phyloP scores from a whole-genome alignment of 345 rosid species.

The Brassica cretica region DNA sequence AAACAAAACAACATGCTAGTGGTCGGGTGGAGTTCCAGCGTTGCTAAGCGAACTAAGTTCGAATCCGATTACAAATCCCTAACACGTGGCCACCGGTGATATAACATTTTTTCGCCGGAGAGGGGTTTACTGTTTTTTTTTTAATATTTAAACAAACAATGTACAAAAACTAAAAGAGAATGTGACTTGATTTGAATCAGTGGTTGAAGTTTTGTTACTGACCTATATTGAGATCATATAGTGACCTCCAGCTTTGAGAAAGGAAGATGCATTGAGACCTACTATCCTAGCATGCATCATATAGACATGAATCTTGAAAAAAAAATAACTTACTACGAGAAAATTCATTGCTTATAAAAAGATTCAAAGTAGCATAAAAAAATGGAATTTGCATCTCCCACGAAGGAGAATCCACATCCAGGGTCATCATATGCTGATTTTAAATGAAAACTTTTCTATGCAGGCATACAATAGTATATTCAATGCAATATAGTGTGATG shows the following conservation, averaged over 20 bases:
- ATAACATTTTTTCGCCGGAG: too few species aligned
- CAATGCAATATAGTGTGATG: not conserved
- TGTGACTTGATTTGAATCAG: not conserved
- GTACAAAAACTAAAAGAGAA: not conserved
- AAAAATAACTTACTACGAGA: not conserved
- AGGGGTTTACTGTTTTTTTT: too few species aligned
- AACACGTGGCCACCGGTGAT: too few species aligned
- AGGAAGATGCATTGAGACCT: constrained; percentile 76
- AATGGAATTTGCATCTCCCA: constrained; percentile 63
- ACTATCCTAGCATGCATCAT: constrained; percentile 69
- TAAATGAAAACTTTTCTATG: not conserved
- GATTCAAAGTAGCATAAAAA: constrained; percentile 48
- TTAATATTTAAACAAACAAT: not conserved
- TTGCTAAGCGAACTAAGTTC: too few species aligned
- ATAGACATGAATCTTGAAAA: not conserved
- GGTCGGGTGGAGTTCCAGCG: too few species aligned
- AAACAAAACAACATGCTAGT: too few species aligned
- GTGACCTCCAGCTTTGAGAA: constrained; percentile 89
- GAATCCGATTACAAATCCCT: too few species aligned
- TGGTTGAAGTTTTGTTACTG: constrained; percentile 12
- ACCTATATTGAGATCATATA: constrained; percentile 96
- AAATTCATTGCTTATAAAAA: not conserved
- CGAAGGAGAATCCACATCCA: constrained; percentile 39
- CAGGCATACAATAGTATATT: not conserved
- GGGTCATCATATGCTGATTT: constrained; percentile 32